Evolutionary conservation across 352 stramenopile species (phyloP).

Genomic region (Phytophthora cajani): DNA sequence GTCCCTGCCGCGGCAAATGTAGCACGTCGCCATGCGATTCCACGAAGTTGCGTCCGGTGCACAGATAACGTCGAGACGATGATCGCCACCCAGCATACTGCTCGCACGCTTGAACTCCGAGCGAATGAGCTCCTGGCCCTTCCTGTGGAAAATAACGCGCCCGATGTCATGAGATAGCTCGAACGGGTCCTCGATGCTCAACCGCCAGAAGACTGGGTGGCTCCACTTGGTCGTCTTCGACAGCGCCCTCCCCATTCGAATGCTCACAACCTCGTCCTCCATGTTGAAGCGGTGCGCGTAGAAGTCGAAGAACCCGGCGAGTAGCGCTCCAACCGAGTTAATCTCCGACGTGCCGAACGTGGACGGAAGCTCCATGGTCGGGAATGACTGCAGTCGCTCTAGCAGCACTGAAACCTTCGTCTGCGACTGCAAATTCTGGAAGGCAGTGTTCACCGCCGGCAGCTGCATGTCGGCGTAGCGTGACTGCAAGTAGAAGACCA

Average conservation of each 20-base stretch:
- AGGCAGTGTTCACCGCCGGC: conserved; percentile 50
- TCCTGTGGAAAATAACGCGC: conserved; percentile 77
- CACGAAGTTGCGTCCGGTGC: conserved; percentile 53
- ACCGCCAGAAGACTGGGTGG: conserved; percentile 66
- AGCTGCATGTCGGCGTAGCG: conserved; percentile 58
- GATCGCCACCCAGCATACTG: conserved; percentile 49
- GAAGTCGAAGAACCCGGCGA: conserved; percentile 97
- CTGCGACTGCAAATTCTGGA: conserved; percentile 83
- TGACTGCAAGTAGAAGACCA: conserved; percentile 97
- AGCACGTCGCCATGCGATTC: conserved; percentile 59
- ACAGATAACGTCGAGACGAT: conserved; percentile 68
- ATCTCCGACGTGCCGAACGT: conserved; percentile 73
- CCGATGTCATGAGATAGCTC: conserved; percentile 83
- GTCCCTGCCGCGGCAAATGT: conserved; percentile 61
- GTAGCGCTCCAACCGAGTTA: conserved; percentile 90
- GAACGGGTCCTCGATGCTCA: conserved; percentile 90
- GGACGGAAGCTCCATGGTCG: conserved; percentile 45
- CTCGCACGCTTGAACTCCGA: conserved; percentile 70
- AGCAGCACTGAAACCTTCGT: conserved; percentile 90
- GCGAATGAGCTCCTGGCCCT: conserved; percentile 66
- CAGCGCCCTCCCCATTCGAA: conserved; percentile 77
- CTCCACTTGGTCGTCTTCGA: conserved; percentile 80
- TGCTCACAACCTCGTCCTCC: conserved; percentile 93
- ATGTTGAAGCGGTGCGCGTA: conserved; percentile 96
- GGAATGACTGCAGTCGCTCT: conserved; percentile 74